Evolutionary conservation across 768 basidiomycete species (phyloP), one percentile per base, ranked within the genome.

Genomic region (Lactarius akahatsu): DNA sequence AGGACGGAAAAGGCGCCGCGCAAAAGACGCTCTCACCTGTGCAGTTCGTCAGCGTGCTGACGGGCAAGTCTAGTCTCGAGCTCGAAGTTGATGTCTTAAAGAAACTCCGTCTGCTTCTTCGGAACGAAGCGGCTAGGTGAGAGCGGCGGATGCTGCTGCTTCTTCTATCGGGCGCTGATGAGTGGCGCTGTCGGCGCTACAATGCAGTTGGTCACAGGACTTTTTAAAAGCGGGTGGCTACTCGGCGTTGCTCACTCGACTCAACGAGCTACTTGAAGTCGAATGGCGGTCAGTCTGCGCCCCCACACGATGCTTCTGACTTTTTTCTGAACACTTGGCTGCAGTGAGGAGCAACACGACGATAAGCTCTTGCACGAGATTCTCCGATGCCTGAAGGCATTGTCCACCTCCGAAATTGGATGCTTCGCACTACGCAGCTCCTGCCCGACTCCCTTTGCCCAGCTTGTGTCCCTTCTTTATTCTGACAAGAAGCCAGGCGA

Each of bases 401-500:
- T 99, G 3, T 89, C 92, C 0, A 96, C 96, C 0, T 94, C 92
- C 9, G 83, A 89, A 57, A 88, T 92, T 41, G 96, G 96, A 16
- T 95, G 92, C 73, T 86, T 88, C 61, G 94, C 97, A 5, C 84
- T 99, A 13, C 88, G 94, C n/a, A 89, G 86, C 71, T 90, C 88
- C 36, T 90, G 90, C 65, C 95, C 96, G 0, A 87, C 89, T 0
- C 97, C 96, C 1, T 98, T 94, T 74, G 81, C 83, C 4, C 91
- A 96, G 68, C 81, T 99, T 34, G 82, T 96, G 20, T 79, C 86
- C 10, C 83, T 98, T 18, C 81, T 98, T 2, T 98, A 93, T 76
- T 96, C 95, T 4, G 96, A 98, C 80, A 98, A 98, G 81, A 97
- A 96, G 75, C 97, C 97, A 0, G 97, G 97, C 54, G 97, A 99